Base-by-base conservation (phyloP, 2,329 filamentous ascomycete species). In the Davidsoniella australis region DNA sequence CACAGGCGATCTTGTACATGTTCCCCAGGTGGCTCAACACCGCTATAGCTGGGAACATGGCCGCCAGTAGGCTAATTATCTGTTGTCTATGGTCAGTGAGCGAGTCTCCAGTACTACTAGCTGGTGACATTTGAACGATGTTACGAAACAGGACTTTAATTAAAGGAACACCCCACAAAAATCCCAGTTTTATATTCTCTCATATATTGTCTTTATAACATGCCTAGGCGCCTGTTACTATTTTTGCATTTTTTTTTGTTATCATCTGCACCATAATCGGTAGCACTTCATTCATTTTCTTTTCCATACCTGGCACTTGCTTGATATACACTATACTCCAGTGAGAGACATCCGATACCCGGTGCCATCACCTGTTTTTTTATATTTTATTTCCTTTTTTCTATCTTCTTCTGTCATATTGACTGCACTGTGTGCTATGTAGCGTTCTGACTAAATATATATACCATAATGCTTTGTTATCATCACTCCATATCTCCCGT, bases 11-110 rank as follows among this genome's bases (percentile, higher is more conserved):
- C 57, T 73, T 18, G 60, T 73, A 2, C 71, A 73, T 52, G 67
- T 74, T 8, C 71, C 71, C 2, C 71, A 74, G 55, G 57, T 69
- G 50, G 68, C 71, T 2, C 65, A 65, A 29, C 66, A 63, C 54
- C 62, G 71, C 36, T 74, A 72, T 48, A 73, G 71, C 54, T 74
- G 70, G 70, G 71, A 73, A 55, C 29, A 33, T 12, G 29, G 29
- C 29, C 29, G 29, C 29, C 29, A 33, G 29, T 33, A 33, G 29
- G 29, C 29, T 33, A 23, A 33, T 33, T 33, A 9, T 33, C 6
- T 2, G 12, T 33, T 33, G 29, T 33, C 29, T 33, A 33, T 33
- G 29, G 29, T 33, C 29, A 33, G 29, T 10, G 29, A 33, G 29
- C 29, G 8, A 33, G 29, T 33, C 29, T 33, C 29, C 29, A 33